Evolutionary conservation across 2,329 filamentous ascomycete species (phyloP).

Genomic region (Aureobasidium sp.): DNA sequence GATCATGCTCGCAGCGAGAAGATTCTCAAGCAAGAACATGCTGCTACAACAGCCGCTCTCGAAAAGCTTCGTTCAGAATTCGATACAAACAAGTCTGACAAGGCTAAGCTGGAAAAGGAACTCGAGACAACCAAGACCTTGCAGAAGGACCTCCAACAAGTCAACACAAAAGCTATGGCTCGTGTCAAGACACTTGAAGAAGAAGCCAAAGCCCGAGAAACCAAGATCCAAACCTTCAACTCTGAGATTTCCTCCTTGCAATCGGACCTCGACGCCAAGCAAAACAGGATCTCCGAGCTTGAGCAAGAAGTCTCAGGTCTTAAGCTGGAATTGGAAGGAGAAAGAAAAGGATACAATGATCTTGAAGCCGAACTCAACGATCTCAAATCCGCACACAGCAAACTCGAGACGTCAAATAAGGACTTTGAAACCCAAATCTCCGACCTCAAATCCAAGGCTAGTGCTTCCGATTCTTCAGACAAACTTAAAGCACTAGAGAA

Average conservation of each 20-base stretch:
- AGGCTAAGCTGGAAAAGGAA: conserved; percentile 14
- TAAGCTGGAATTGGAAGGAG: conserved; percentile 14
- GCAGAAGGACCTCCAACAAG: conserved; percentile 15
- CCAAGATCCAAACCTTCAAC: conserved; percentile 14
- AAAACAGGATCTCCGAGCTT: conserved; percentile 32
- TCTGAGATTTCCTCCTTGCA: conserved; percentile 20
- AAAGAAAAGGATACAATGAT: conserved; percentile 15
- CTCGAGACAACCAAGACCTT: conserved; percentile 27
- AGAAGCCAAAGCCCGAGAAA: conserved; percentile 9
- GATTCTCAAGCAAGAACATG: conserved; percentile 10
- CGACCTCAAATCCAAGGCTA: not conserved
- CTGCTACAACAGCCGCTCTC: not conserved
- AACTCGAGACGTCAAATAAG: conserved; percentile 14
- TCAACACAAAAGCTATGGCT: conserved; percentile 16
- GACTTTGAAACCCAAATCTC: not conserved
- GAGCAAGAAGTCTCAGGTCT: conserved; percentile 26
- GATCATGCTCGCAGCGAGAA: conserved; percentile 3
- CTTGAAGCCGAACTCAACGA: conserved; percentile 12
- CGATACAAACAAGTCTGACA: not conserved
- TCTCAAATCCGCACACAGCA: conserved; percentile 11
- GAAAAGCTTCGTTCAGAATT: not conserved
- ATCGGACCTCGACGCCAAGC: conserved; percentile 17
- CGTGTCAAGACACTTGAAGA: conserved; percentile 18
- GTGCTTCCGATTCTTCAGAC: not conserved
- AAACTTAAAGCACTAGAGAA: not conserved